Evolutionary conservation across 2,329 filamentous ascomycete genomes (phyloP).

Genomic region (Diaporthe batatas): DNA sequence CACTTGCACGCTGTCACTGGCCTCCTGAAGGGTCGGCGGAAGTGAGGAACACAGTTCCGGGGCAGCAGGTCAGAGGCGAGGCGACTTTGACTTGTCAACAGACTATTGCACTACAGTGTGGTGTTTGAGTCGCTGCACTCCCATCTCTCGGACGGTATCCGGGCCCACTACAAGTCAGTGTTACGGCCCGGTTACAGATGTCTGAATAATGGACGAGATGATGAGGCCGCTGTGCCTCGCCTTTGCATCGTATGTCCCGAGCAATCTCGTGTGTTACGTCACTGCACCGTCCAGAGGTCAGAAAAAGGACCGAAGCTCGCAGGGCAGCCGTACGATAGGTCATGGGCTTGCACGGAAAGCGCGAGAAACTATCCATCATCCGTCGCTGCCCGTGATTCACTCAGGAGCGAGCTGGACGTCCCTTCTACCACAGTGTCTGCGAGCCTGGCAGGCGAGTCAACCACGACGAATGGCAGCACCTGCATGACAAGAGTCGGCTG

Average conservation of each 20-base stretch:
- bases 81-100: conserved; percentile 34
- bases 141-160: conserved; percentile 39
- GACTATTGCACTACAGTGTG: conserved; percentile 34
- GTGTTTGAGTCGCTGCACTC: conserved; percentile 36
- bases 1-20: conserved; percentile 20
- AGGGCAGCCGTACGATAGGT: background rate
- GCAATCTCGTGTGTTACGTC: conserved; percentile 34
- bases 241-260: conserved; percentile 24
- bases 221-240: conserved; percentile 34
- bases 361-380: background rate
- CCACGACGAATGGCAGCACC: conserved; percentile 11
- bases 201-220: conserved; percentile 31
- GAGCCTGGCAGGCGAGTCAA: conserved; percentile 38
- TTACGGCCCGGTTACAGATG: conserved; percentile 32
- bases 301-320: conserved; percentile 20
- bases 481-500: conserved; percentile 33
- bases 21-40: conserved; percentile 33
- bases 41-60: conserved; percentile 24
- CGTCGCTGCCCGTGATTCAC: conserved; percentile 29
- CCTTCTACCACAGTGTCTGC: conserved; percentile 25
- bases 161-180: conserved; percentile 30
- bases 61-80: conserved; percentile 20
- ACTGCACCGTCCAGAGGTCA: conserved; percentile 16
- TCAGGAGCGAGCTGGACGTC: conserved; percentile 18
- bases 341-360: conserved; percentile 20